Evolutionary conservation across 495 filamentous ascomycete species (phyloP).

Genomic region (Penicillium malachiteum): DNA sequence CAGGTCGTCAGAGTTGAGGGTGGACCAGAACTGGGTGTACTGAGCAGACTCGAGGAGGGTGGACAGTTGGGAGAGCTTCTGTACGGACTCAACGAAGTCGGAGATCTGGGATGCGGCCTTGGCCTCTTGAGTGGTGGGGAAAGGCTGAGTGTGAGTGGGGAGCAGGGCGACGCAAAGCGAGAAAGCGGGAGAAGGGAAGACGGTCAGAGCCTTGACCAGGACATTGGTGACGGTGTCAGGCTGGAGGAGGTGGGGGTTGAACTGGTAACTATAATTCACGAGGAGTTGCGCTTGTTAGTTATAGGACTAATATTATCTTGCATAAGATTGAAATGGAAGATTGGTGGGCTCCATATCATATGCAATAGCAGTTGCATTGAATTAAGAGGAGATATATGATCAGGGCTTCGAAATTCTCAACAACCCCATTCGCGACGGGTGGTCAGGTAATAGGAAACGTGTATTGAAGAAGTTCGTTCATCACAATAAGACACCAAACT

Average conservation of each 20-base stretch:
- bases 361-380: conserved; percentile 14
- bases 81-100: conserved; percentile 75
- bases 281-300: conserved; percentile 14
- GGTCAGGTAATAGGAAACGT: conserved; percentile 99
- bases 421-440: conserved; percentile 32
- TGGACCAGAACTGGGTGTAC: conserved; percentile 90
- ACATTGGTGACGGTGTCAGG: conserved; percentile 97
- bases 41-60: conserved; percentile 80
- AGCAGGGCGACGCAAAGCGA: conserved; percentile 90
- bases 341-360: not conserved
- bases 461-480: conserved; percentile 59
- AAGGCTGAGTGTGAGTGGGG: conserved; percentile 68
- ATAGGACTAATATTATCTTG: not conserved
- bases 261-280: conserved; percentile 78
- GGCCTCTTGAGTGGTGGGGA: conserved; percentile 52
- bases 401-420: conserved; percentile 36
- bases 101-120: conserved; percentile 64
- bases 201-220: conserved; percentile 94
- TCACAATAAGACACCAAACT: conserved; percentile 44
- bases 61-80: conserved; percentile 82
- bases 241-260: conserved; percentile 97
- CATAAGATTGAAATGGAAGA: not conserved
- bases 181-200: conserved; percentile 97
- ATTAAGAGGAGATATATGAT: conserved; percentile 4
- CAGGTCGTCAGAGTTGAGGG: conserved; percentile 88